phyloP scores from a whole-genome alignment of 192 early-diverging fungal species.

The Tieghemiomyces parasiticus region DNA sequence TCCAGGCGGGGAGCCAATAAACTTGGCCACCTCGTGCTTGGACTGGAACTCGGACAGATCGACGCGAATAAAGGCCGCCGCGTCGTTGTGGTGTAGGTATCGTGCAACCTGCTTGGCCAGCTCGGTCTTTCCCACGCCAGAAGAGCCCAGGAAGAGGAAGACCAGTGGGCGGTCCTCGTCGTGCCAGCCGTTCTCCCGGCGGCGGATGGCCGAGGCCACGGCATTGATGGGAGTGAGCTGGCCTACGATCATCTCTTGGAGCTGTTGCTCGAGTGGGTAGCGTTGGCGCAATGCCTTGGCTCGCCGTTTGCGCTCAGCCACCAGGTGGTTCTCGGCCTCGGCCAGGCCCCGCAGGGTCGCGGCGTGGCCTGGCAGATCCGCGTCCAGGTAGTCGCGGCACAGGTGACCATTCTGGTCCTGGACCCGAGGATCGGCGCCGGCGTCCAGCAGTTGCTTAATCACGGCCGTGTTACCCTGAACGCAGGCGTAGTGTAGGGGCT shows the following conservation, averaged over 20 bases:
- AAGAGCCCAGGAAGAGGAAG: conserved; percentile 27
- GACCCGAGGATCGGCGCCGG: conserved; percentile 1
- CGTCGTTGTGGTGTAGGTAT: conserved; percentile 22
- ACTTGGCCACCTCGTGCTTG: conserved; percentile 26
- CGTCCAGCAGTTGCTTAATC: neutral
- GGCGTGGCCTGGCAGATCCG: neutral
- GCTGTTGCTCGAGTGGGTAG: conserved; percentile 23
- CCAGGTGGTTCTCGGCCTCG: conserved; percentile 3
- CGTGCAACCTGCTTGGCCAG: conserved; percentile 24
- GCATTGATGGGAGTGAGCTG: conserved; percentile 27
- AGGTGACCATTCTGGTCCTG: conserved; percentile 2
- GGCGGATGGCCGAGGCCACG: conserved; percentile 26
- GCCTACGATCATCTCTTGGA: conserved; percentile 23
- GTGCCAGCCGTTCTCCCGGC: conserved; percentile 33
- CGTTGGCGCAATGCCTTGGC: conserved; percentile 22
- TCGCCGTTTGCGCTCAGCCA: neutral
- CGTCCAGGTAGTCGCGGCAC: conserved; percentile 2
- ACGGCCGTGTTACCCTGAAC: neutral
- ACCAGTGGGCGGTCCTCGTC: conserved; percentile 31
- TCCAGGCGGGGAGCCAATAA: conserved; percentile 28
- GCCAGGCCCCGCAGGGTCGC: neutral
- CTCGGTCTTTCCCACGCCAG: conserved; percentile 28
- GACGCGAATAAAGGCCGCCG: conserved; percentile 25
- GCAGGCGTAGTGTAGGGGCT: conserved; percentile 5
- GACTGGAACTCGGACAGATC: conserved; percentile 31